Evolutionary conservation across 371 early-diverging fungal species (phyloP).

Genomic region (Syncephalastrum racemosum): DNA sequence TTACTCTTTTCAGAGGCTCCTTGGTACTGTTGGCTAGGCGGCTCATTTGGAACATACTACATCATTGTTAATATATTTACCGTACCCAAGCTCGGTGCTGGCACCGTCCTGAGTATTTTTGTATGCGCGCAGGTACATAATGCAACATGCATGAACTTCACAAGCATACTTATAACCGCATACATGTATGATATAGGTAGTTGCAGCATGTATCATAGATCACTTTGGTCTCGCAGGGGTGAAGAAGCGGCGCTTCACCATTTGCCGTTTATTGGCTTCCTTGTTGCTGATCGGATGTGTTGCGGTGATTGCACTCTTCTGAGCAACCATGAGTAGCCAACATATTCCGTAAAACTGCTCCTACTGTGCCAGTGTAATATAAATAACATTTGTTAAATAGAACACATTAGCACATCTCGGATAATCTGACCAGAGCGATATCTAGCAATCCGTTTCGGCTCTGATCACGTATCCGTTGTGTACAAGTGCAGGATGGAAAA

Average conservation of each 20-base stretch:
- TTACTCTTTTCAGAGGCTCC: slow-evolving; percentile 22
- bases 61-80: slow-evolving; percentile 51
- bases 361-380: no score
- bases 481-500: no score
- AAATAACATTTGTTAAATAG: no score
- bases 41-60: slow-evolving; percentile 48
- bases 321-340: background rate
- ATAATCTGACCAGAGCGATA: no score
- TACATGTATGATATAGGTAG: slow-evolving; percentile 18
- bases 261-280: slow-evolving; percentile 15
- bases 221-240: slow-evolving; percentile 46
- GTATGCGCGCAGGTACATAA: slow-evolving; percentile 44
- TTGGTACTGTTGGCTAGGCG: slow-evolving; percentile 43
- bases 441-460: no score
- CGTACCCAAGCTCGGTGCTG: slow-evolving; percentile 50
- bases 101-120: slow-evolving; percentile 51
- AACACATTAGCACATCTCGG: no score
- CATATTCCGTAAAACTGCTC: no score
- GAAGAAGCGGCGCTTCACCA: slow-evolving; percentile 13
- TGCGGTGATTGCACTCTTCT: slow-evolving; percentile 19
- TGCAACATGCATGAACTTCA: background rate
- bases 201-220: slow-evolving; percentile 52
- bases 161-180: background rate
- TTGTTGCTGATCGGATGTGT: slow-evolving; percentile 17
- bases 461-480: no score